These are phyloP conservation scores for Oemleria cerasiformis DNA, from an alignment of 306 rosid genomes.

Conservation along the genomic window DNA sequence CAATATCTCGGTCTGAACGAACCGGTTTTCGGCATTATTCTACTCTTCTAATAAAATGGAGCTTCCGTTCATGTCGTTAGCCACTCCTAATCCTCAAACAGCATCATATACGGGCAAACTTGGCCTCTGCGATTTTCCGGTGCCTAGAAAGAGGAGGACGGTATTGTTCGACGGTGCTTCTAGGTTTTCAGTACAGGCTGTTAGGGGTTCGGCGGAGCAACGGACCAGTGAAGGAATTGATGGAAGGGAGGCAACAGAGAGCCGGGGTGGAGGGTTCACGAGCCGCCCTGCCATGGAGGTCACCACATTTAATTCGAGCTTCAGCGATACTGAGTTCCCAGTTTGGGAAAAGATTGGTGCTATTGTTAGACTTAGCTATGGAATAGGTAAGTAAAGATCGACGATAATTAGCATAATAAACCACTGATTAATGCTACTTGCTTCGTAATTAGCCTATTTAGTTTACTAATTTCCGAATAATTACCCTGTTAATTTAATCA, in stretches of 20 bases:
- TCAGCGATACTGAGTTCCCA: slow-evolving; percentile 72
- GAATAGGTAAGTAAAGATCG: slow-evolving; percentile 58
- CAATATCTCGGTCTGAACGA: slow-evolving; percentile 12
- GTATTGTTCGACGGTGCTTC: slow-evolving; percentile 17
- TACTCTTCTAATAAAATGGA: slow-evolving; percentile 9
- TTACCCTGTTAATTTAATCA: not conserved
- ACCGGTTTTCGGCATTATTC: not conserved
- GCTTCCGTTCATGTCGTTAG: slow-evolving; percentile 35
- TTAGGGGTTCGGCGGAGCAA: slow-evolving; percentile 67
- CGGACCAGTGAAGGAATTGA: slow-evolving; percentile 56
- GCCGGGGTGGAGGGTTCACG: slow-evolving; percentile 48
- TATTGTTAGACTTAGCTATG: slow-evolving; percentile 84
- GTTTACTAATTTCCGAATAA: not conserved
- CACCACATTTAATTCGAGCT: slow-evolving; percentile 56
- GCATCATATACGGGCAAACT: slow-evolving; percentile 41
- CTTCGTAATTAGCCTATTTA: not conserved
- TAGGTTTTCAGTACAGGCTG: slow-evolving; percentile 28
- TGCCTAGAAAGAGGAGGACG: slow-evolving; percentile 32
- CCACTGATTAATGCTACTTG: not conserved
- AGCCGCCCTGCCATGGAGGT: slow-evolving; percentile 76
- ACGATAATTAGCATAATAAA: not conserved
- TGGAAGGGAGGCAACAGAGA: slow-evolving; percentile 34
- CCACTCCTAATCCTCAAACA: slow-evolving; percentile 23
- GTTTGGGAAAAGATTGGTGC: slow-evolving; percentile 96
- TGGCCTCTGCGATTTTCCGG: slow-evolving; percentile 44